Percentiles rank a stretch among this genome's conserved stretches.
Conservation (phyloP, 2,329 filamentous ascomycete species). For the Epichloe glyceriae region DNA sequence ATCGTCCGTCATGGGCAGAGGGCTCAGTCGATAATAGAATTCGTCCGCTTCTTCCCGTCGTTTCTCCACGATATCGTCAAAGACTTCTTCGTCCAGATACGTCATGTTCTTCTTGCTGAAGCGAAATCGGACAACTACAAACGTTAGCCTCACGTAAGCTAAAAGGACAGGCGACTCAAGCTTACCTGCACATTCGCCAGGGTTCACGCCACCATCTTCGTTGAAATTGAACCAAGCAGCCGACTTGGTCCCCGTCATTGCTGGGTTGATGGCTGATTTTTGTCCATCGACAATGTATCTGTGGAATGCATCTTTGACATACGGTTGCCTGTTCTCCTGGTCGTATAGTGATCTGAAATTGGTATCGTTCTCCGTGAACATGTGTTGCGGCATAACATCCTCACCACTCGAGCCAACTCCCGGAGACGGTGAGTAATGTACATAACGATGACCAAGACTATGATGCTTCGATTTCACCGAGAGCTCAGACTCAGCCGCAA, state of each 20-base stretch:
- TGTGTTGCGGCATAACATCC: conserved; percentile 70
- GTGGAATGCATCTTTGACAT: conserved; percentile 94
- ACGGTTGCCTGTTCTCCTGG: conserved; percentile 65
- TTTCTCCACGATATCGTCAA: conserved; percentile 81
- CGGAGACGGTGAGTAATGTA: conserved; percentile 80
- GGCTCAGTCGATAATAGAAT: conserved; percentile 88
- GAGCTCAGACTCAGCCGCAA: conserved; percentile 51
- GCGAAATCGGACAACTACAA: conserved; percentile 72
- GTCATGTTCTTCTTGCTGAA: conserved; percentile 62
- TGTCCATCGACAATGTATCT: conserved; percentile 72
- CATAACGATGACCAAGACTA: conserved; percentile 69
- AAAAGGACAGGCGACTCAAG: neutral
- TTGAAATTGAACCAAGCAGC: conserved; percentile 90
- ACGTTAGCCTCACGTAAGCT: neutral
- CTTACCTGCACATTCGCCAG: conserved; percentile 80
- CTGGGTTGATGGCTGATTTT: conserved; percentile 70
- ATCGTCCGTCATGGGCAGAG: conserved; percentile 85
- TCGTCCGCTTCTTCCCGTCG: conserved; percentile 86
- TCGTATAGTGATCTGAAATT: conserved; percentile 69
- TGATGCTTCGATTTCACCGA: conserved; percentile 66
- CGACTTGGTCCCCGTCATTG: conserved; percentile 69
- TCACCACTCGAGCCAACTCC: conserved; percentile 65
- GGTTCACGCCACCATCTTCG: conserved; percentile 72
- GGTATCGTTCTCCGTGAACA: conserved; percentile 95
- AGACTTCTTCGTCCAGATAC: conserved; percentile 83